Evolutionary conservation across 345 rosid genomes (phyloP).

Genomic region (Hevea brasiliensis): DNA sequence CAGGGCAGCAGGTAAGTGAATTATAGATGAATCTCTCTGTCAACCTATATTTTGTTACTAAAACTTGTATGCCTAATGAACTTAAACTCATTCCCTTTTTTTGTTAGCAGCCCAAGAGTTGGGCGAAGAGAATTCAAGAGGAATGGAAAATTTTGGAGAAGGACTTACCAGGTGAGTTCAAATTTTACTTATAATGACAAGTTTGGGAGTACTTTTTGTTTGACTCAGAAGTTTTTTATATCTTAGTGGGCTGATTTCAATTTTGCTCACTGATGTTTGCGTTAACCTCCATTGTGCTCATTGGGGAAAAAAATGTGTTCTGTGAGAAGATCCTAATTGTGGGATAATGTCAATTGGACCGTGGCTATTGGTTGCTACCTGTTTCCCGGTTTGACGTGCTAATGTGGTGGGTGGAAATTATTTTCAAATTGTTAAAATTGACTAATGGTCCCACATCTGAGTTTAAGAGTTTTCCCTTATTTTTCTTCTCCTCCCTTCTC

Average conservation of each 20-base stretch:
- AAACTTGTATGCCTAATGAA: not conserved
- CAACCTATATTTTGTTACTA: not conserved
- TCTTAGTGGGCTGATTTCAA: not conserved
- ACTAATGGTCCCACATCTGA: too few species aligned
- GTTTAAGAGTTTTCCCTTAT: too few species aligned
- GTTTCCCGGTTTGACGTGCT: too few species aligned
- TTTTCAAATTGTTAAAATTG: too few species aligned
- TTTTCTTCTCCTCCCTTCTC: too few species aligned
- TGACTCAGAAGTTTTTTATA: not conserved
- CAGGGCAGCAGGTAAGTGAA: conserved; percentile 25
- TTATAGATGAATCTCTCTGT: conserved; percentile 11
- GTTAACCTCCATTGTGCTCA: too few species aligned
- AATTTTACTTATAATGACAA: not conserved
- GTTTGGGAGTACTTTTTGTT: not conserved
- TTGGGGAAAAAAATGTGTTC: too few species aligned
- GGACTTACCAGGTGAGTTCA: conserved; percentile 50
- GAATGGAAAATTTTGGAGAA: conserved; percentile 58
- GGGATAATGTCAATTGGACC: too few species aligned
- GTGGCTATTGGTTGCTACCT: too few species aligned
- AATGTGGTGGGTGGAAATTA: too few species aligned
- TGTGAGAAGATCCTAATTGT: too few species aligned
- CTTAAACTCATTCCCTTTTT: not conserved
- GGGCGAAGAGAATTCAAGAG: conserved; percentile 52
- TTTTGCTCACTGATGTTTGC: too few species aligned
- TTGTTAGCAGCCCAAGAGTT: conserved; percentile 39